phyloP scores from a whole-genome alignment of 371 early-diverging fungal genomes.

The Aphelidium insulamus region DNA sequence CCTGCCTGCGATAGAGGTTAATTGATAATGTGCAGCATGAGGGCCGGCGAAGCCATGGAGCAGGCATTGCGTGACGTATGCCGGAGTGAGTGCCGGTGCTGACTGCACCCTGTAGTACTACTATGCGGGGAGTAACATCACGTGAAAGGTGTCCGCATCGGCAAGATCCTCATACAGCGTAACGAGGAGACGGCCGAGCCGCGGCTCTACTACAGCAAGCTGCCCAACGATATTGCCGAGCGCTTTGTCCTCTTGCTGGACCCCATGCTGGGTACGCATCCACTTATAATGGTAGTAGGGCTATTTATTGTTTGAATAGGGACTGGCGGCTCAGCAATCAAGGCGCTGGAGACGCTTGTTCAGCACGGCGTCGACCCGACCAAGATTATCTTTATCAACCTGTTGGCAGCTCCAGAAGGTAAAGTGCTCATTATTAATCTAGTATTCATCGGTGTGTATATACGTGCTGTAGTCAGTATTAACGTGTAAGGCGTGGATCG shows the following conservation, averaged over 20 bases:
- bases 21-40: slow-evolving; percentile 90
- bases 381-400: slow-evolving; percentile 57
- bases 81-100: slow-evolving; percentile 9
- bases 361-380: slow-evolving; percentile 68
- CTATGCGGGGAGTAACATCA: background rate
- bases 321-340: slow-evolving; percentile 82
- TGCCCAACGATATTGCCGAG: slow-evolving; percentile 61
- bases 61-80: slow-evolving; percentile 78
- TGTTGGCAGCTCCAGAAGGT: slow-evolving; percentile 57
- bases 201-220: slow-evolving; percentile 68
- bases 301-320: no score
- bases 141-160: slow-evolving; percentile 76
- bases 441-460: no score
- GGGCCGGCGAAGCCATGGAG: slow-evolving; percentile 83
- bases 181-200: slow-evolving; percentile 80
- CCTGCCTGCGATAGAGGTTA: no score
- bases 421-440: no score
- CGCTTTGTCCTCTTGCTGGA: slow-evolving; percentile 71
- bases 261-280: slow-evolving; percentile 60
- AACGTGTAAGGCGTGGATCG: slow-evolving; percentile 57
- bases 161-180: slow-evolving; percentile 82
- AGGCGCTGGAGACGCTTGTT: slow-evolving; percentile 65
- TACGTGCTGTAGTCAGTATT: no score
- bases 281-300: no score
- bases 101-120: background rate